Percentiles rank a stretch among this genome's conserved stretches.
Conservation (phyloP, 257 asterid species). For the Solanum rostratum region DNA sequence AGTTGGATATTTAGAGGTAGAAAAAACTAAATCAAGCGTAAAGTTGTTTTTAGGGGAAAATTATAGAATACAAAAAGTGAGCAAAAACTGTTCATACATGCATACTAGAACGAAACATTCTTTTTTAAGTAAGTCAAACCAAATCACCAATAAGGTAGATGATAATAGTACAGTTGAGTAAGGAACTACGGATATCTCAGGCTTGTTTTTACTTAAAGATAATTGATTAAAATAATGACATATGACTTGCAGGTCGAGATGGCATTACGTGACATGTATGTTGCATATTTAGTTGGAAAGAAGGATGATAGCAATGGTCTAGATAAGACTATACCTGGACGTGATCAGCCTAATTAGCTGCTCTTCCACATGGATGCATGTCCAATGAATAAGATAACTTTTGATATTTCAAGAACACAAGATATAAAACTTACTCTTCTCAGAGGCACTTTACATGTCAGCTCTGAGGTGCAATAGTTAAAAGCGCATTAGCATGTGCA, state of each 20-base stretch:
- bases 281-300: neutral
- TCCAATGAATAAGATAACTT: neutral
- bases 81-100: neutral
- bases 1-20: neutral
- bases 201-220: neutral
- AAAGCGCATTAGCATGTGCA: constrained; percentile 75
- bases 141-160: neutral
- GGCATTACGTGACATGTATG: neutral
- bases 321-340: neutral
- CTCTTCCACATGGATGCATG: constrained; percentile 1
- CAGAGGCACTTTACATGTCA: constrained; percentile 19
- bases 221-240: neutral
- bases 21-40: neutral
- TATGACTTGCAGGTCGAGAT: neutral
- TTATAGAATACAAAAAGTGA: neutral
- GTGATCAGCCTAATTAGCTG: constrained; percentile 1
- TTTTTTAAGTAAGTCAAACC: neutral
- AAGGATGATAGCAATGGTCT: neutral
- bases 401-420: neutral
- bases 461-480: constrained; percentile 71
- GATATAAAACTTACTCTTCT: neutral
- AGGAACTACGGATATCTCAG: neutral
- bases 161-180: neutral
- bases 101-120: neutral
- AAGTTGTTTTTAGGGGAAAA: neutral